Evolutionary conservation across 2,329 filamentous ascomycete species (phyloP), one percentile per base, ranked within the genome.

Genomic region (Claviceps digitariae): DNA sequence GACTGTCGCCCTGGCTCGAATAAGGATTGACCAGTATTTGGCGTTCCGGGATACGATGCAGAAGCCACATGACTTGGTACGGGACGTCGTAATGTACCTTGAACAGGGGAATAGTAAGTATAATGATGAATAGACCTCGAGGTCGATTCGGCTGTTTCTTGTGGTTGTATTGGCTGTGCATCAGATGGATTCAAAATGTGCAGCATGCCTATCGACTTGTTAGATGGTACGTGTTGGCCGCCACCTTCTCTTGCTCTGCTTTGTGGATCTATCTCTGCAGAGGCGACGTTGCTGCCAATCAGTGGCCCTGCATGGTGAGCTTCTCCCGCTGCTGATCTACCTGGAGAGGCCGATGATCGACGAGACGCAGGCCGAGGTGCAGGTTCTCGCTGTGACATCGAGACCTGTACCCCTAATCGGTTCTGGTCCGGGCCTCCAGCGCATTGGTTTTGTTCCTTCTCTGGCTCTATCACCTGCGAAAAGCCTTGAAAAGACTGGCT

Each of bases 331-430:
- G 63, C 60, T 58, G 34, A 29, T 63, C 65, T 64, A 56, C 67
- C 60, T 57, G 74, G 69, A 53, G 73, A 74, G 61, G 66, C 70
- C 58, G 73, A 71, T 58, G 70, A 67, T 61, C 68, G 72, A 64
- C 71, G 75, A 69, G 77, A 76, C 66, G 72, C 68, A 73, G 77
- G 73, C 66, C 69, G 73, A 76, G 76, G 71, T 69, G 71, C 72
- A 74, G 74, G 68, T 63, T 73, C 75, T 72, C 74, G 76, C 73
- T 17, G 21, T 50, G 46, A 27, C 38, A 25, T 21, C 72, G 78
- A 76, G 72, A 71, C 71, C 75, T 74, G 74, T 69, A 78, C 77
- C 73, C 77, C 76, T 74, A 68, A 71, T 67, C 69, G 67, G 69
- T 69, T 69, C 65, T 70, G 69, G 69, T 70, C 72, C 67, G 68